phyloP scores from a whole-genome alignment of 495 filamentous ascomycete genomes.

The Aspergillus incahuasiensis region DNA sequence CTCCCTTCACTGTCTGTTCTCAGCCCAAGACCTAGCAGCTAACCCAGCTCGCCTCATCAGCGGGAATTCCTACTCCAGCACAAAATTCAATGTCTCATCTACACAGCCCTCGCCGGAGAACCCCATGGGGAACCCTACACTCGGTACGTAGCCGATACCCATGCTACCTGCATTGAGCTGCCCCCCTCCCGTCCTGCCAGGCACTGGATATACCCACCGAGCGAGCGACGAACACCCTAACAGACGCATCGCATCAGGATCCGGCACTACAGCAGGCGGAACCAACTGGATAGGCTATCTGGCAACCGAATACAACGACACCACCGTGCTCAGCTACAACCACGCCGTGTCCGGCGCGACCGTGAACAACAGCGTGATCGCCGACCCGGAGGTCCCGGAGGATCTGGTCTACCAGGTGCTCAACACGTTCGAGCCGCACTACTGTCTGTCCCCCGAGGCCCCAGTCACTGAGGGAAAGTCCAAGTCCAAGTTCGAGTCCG shows the following conservation, averaged over 20 bases:
- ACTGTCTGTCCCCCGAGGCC: neutral
- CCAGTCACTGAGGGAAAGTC: too few species aligned
- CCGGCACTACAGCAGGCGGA: conserved; percentile 43
- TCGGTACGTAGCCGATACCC: conserved; percentile 13
- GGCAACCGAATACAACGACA: conserved; percentile 57
- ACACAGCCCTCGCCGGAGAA: conserved; percentile 54
- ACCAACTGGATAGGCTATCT: conserved; percentile 70
- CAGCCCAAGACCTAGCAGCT: too few species aligned
- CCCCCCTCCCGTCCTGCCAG: too few species aligned
- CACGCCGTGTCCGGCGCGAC: conserved; percentile 67
- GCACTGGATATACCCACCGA: too few species aligned
- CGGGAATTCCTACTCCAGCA: conserved; percentile 52
- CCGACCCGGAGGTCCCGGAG: conserved; percentile 23
- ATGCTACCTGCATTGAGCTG: too few species aligned
- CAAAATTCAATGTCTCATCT: conserved; percentile 55
- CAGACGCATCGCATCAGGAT: too few species aligned
- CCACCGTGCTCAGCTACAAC: conserved; percentile 58
- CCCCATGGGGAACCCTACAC: conserved; percentile 61
- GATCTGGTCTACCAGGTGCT: conserved; percentile 8
- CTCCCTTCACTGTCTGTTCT: too few species aligned
- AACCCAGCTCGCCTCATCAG: conserved; percentile 17
- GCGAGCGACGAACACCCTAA: too few species aligned
- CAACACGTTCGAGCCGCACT: neutral
- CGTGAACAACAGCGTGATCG: conserved; percentile 50
- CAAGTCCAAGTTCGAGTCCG: neutral